Percentiles rank a stretch among this genome's conserved stretches.
phyloP scores from a whole-genome alignment of 176 grass and related monocot genomes.

The Canna indica region DNA sequence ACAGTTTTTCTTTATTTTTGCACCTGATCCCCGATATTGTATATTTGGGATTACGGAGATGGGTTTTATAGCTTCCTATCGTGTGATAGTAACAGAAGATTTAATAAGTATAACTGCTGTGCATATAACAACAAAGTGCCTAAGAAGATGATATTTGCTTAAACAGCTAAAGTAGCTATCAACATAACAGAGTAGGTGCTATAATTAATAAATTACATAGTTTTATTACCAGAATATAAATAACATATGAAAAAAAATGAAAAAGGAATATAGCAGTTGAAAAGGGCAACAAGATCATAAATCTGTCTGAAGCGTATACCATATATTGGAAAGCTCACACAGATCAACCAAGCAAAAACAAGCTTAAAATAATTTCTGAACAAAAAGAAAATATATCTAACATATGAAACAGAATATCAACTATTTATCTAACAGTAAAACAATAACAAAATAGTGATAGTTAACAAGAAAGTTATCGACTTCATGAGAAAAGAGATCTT shows the following conservation, averaged over 20 bases:
- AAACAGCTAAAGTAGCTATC: not conserved
- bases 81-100: conserved; percentile 20
- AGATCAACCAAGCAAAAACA: not conserved
- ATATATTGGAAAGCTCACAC: not conserved
- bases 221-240: not conserved
- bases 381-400: no score
- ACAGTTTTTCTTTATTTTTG: conserved; percentile 72
- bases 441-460: no score
- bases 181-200: not conserved
- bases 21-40: conserved; percentile 46
- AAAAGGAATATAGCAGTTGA: not conserved
- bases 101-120: not conserved
- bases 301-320: not conserved
- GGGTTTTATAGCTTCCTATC: conserved; percentile 46
- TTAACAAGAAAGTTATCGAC: not conserved
- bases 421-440: no score
- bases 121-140: not conserved
- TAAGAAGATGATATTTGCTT: not conserved
- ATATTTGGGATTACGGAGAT: conserved; percentile 21
- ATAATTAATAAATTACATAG: not conserved
- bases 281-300: not conserved
- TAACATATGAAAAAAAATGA: not conserved
- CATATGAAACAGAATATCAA: no score
- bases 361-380: no score
- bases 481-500: not conserved